phyloP scores from a whole-genome alignment of 352 stramenopile species.

The Pythium myriotylum region DNA sequence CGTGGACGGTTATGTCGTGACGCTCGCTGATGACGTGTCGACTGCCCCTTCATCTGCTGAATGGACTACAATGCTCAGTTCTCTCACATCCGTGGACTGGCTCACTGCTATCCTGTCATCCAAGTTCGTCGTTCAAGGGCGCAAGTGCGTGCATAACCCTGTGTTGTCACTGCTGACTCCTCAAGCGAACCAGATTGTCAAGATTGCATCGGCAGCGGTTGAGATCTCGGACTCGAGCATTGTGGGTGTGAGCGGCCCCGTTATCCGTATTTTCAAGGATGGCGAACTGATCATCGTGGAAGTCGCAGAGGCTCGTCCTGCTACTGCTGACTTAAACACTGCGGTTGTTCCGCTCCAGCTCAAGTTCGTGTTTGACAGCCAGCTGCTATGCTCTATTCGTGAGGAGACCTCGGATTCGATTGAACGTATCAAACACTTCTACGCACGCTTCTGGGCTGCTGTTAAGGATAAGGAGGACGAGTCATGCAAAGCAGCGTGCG shows the following conservation, averaged over 20 bases:
- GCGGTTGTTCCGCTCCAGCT: conserved; percentile 55
- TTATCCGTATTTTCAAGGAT: conserved; percentile 53
- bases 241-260: conserved; percentile 37
- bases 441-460: conserved; percentile 76
- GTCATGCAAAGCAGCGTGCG: conserved; percentile 59
- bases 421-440: conserved; percentile 74
- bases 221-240: conserved; percentile 27
- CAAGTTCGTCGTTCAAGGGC: conserved; percentile 47
- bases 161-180: conserved; percentile 55
- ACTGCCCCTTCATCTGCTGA: conserved; percentile 37
- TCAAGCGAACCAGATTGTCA: conserved; percentile 47
- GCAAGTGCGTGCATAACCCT: conserved; percentile 76
- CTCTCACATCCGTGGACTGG: conserved; percentile 51
- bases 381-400: conserved; percentile 56
- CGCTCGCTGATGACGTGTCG: conserved; percentile 27
- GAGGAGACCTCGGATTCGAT: conserved; percentile 43
- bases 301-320: conserved; percentile 60
- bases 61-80: conserved; percentile 47
- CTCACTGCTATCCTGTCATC: conserved; percentile 56
- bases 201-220: conserved; percentile 15
- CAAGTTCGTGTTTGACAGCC: conserved; percentile 52
- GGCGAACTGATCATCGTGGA: conserved; percentile 43
- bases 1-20: conserved; percentile 31
- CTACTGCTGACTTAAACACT: conserved; percentile 47
- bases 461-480: conserved; percentile 57